Evolutionary conservation across 1,139 yeast genomes (phyloP).

Genomic region (Pichia sp.): DNA sequence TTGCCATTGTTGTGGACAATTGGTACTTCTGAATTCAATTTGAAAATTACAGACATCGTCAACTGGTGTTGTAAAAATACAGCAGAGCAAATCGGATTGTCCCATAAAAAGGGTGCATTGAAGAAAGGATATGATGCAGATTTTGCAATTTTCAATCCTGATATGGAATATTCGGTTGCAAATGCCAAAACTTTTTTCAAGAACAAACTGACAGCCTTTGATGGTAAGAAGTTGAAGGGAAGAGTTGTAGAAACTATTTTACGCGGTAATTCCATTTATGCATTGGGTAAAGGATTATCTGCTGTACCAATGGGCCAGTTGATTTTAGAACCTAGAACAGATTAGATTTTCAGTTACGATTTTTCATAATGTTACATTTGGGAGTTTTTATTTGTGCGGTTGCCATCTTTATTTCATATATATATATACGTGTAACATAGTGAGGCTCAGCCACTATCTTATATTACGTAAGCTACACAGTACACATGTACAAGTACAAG

Average conservation of each 20-base stretch:
- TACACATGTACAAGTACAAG: too few species aligned
- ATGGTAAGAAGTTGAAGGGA: conserved; percentile 63
- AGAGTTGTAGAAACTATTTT: conserved; percentile 70
- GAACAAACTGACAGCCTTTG: conserved; percentile 81
- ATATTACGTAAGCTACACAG: too few species aligned
- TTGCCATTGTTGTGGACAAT: conserved; percentile 74
- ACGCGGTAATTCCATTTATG: conserved; percentile 64
- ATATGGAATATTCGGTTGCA: conserved; percentile 42
- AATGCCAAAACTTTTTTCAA: conserved; percentile 63
- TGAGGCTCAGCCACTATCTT: too few species aligned
- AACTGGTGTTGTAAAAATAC: conserved; percentile 79
- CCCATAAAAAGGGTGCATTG: conserved; percentile 63
- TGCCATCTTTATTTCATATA: too few species aligned
- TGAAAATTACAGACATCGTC: conserved; percentile 53
- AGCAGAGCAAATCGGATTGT: conserved; percentile 75
- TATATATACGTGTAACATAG: too few species aligned
- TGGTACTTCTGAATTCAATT: conserved; percentile 44
- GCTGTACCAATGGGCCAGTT: conserved; percentile 48
- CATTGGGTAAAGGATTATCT: conserved; percentile 48
- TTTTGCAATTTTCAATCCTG: conserved; percentile 70
- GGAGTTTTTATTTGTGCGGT: too few species aligned
- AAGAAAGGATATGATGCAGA: conserved; percentile 80
- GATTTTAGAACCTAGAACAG: conserved; percentile 46
- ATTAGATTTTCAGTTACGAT: neutral
- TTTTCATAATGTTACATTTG: too few species aligned